phyloP scores from a whole-genome alignment of 1,139 yeast genomes.

The Magnusiomyces tetraspermus region DNA sequence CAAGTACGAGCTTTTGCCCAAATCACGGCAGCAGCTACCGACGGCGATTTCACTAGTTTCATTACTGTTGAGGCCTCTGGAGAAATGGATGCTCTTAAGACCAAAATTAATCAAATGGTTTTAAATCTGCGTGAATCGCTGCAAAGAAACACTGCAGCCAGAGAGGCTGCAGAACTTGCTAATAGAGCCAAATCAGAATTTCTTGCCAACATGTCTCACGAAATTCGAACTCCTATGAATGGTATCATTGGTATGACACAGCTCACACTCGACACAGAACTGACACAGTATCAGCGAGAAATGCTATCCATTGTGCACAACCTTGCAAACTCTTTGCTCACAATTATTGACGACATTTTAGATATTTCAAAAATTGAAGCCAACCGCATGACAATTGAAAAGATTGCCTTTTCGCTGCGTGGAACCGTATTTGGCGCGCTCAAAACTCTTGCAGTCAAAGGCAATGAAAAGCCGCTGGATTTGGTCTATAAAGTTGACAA shows the following conservation, averaged over 20 bases:
- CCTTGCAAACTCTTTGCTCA: conserved; percentile 70
- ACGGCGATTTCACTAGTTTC: conserved; percentile 83
- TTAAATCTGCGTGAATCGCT: conserved; percentile 76
- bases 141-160: conserved; percentile 84
- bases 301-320: conserved; percentile 83
- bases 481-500: conserved; percentile 74
- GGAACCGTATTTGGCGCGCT: conserved; percentile 81
- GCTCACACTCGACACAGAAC: conserved; percentile 72
- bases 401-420: conserved; percentile 72
- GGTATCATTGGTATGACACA: conserved; percentile 94
- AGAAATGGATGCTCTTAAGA: conserved; percentile 88
- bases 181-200: conserved; percentile 84
- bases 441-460: conserved; percentile 78
- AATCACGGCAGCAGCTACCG: conserved; percentile 88
- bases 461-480: conserved; percentile 74
- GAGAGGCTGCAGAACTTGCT: conserved; percentile 89
- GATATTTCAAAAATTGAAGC: conserved; percentile 92
- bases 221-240: conserved; percentile 83
- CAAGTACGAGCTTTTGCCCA: conserved; percentile 92
- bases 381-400: conserved; percentile 84
- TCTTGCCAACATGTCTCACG: conserved; percentile 86
- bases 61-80: conserved; percentile 88
- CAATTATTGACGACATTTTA: conserved; percentile 78
- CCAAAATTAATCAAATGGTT: conserved; percentile 88
- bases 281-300: conserved; percentile 82